phyloP scores from a whole-genome alignment of 345 rosid species.

The Boechera stricta region DNA sequence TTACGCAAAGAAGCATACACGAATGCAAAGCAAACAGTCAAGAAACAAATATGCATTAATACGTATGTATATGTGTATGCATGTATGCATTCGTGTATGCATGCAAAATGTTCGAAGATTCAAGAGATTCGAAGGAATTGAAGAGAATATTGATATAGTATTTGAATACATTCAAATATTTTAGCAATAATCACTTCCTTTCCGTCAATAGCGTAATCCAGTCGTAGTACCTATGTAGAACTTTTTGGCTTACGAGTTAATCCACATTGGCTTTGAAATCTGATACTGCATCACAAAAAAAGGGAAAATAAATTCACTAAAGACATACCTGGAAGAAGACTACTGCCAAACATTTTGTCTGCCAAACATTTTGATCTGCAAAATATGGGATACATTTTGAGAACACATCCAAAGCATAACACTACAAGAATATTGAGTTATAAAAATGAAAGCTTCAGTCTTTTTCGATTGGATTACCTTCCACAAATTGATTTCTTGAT shows the following conservation, averaged over 20 bases:
- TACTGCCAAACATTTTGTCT: background rate
- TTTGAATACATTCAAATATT: too few species aligned
- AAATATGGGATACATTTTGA: background rate
- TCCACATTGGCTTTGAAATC: too few species aligned
- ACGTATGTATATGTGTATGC: too few species aligned
- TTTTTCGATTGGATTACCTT: conserved; percentile 53
- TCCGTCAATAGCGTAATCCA: background rate
- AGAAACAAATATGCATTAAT: background rate
- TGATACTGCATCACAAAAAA: too few species aligned
- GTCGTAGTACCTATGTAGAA: background rate
- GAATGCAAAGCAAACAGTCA: too few species aligned
- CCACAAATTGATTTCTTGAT: conserved; percentile 60
- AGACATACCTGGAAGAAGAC: background rate
- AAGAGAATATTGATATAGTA: too few species aligned
- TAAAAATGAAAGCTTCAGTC: background rate
- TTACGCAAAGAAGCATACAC: too few species aligned
- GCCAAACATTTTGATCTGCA: background rate
- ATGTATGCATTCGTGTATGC: background rate
- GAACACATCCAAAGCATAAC: background rate
- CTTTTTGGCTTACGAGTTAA: too few species aligned
- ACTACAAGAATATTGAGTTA: too few species aligned
- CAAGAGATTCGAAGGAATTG: background rate
- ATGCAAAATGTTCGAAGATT: background rate
- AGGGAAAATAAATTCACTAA: background rate
- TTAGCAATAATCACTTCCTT: too few species aligned